Conservation (phyloP, 2,329 filamentous ascomycete species). For the Diaporthe batatas region DNA sequence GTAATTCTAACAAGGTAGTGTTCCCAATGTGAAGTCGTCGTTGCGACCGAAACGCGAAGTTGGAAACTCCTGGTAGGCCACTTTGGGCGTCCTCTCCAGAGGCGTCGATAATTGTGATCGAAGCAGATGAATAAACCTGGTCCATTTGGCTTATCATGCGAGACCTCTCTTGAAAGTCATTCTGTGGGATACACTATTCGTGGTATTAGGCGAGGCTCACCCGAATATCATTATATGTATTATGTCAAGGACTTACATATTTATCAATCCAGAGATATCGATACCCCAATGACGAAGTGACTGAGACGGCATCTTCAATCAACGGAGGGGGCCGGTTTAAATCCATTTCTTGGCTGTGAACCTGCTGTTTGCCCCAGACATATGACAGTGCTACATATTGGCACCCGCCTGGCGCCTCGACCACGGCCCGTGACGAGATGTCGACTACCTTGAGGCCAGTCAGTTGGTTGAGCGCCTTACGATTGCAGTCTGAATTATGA, state of each 20-base stretch:
- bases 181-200: background rate
- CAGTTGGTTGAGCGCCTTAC: background rate
- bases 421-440: background rate
- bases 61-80: background rate
- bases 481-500: background rate
- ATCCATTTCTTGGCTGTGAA: too few species aligned
- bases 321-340: background rate
- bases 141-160: background rate
- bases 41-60: background rate
- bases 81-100: background rate
- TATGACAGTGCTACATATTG: background rate
- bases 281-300: background rate
- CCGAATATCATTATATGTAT: fast-evolving
- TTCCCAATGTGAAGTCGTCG: background rate
- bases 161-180: background rate
- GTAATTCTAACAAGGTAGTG: background rate
- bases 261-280: background rate
- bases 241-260: background rate
- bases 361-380: background rate
- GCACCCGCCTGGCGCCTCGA: background rate
- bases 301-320: background rate
- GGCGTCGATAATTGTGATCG: background rate
- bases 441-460: background rate
- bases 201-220: too few species aligned
- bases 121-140: background rate